Evolutionary conservation across 768 basidiomycete genomes (phyloP).

Genomic region (Tylopilus plumbeoviolaceoides): DNA sequence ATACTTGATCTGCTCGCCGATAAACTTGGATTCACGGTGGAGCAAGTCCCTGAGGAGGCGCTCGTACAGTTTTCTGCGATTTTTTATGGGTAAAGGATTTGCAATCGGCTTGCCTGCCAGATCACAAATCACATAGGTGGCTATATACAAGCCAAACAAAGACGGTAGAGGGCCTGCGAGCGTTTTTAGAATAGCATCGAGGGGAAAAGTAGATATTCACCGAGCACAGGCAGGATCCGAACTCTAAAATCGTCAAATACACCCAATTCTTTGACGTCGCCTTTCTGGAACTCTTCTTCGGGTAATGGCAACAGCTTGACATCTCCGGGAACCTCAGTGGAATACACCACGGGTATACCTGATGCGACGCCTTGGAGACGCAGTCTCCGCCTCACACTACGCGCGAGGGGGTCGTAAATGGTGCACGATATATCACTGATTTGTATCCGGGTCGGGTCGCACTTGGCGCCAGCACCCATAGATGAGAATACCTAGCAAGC

Average conservation of each 20-base stretch:
- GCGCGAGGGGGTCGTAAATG: constrained; percentile 91
- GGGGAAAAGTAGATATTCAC: constrained; percentile 34
- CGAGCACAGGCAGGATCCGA: constrained; percentile 88
- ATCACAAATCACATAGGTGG: constrained; percentile 84
- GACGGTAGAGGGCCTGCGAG: constrained; percentile 61
- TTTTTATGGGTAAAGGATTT: constrained; percentile 84
- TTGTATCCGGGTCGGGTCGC: constrained; percentile 91
- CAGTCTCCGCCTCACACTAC: constrained; percentile 78
- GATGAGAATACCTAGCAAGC: constrained; percentile 78
- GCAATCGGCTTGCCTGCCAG: constrained; percentile 79
- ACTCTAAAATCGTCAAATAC: constrained; percentile 93
- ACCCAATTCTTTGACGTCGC: constrained; percentile 82
- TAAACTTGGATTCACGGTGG: constrained; percentile 66
- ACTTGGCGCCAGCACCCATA: constrained; percentile 95
- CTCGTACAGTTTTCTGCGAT: constrained; percentile 80
- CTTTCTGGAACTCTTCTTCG: constrained; percentile 90
- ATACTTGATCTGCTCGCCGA: constrained; percentile 56
- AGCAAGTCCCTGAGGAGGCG: constrained; percentile 74
- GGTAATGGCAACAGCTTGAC: constrained; percentile 86
- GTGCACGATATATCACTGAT: constrained; percentile 93
- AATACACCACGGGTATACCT: constrained; percentile 88
- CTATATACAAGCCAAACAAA: constrained; percentile 87
- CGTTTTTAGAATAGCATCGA: not conserved
- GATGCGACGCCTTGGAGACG: constrained; percentile 57
- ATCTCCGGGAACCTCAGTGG: constrained; percentile 88